Base-by-base conservation (phyloP, 805 yeast genomes). In the Pichia paraexigua region DNA sequence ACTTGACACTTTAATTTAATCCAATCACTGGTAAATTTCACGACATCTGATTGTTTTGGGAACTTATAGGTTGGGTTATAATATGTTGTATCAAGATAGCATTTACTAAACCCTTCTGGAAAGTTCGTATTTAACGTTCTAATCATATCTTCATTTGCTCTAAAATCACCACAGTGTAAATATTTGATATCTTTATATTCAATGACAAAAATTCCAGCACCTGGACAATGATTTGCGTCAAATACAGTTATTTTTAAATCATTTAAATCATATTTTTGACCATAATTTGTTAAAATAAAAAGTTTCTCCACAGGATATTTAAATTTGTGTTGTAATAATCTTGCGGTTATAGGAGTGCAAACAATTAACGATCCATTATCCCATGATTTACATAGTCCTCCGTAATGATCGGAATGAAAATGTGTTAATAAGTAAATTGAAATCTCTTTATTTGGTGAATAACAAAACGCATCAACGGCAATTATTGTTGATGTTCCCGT, bases 161-260 rank as follows among this genome's bases (percentile, higher is more conserved):
- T 71, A 61, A 92, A 94, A 68, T 94, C 99, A 2, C 99, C 99
- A 48, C 97, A 90, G 65, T 94, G 99, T 32, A 94, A 67, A 5
- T 75, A 72, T 42, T 67, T 67, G 18, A 65, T 62, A 0, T 65
- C 45, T 0, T 69, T 64, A 4, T 75, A 67, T 59, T 83, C 84
- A 59, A 88, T 85, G 13, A 90, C 66, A 53, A 91, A 86, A 0
- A 94, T 77, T 0, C 80, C 88, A 3, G 97, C 88, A 2, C 99
- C 99, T 1, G 99, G 99, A 66, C 99, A 94, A 67, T 94, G 99
- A 59, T 94, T 92, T 0, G 98, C 99, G 58, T 87, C 90, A 7
- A 85, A 67, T 13, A 83, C 71, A 0, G 82, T 77, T 0, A 89
- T 90, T 37, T 72, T 72, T 0, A 77, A 70, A 20, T 67, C 68